These are phyloP conservation scores for Yarrowia galli DNA, from an alignment of 1,139 yeast genomes.

Conservation along the genomic window DNA sequence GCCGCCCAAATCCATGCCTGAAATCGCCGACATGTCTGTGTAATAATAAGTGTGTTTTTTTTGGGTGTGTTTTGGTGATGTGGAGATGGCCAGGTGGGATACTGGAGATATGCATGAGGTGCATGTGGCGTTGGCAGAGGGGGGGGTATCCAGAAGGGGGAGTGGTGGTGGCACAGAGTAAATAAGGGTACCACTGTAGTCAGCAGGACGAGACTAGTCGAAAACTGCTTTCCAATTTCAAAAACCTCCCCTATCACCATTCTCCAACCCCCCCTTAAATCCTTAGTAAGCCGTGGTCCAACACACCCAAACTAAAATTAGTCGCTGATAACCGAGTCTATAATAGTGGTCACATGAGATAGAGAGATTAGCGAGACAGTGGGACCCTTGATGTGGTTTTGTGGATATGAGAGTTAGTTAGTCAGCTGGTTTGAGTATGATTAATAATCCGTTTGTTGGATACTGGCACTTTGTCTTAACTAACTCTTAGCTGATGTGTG, in stretches of 20 bases:
- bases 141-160: neutral
- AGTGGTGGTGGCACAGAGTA: neutral
- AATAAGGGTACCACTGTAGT: too few relatives aligned
- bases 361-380: too few relatives aligned
- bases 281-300: neutral
- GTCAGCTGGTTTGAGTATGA: too few relatives aligned
- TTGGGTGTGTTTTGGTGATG: constrained; percentile 1
- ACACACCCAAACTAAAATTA: constrained; percentile 8
- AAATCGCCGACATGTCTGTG: constrained; percentile 41
- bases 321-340: constrained; percentile 19
- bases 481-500: too few relatives aligned
- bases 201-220: neutral
- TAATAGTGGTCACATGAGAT: constrained; percentile 8
- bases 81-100: constrained; percentile 25
- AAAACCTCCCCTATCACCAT: neutral
- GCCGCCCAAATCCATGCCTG: constrained; percentile 51
- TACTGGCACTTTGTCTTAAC: too few relatives aligned
- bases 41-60: neutral
- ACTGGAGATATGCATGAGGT: constrained; percentile 22
- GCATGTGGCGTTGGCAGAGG: constrained; percentile 6
- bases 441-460: too few relatives aligned
- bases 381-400: too few relatives aligned
- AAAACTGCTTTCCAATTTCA: neutral
- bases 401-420: neutral
- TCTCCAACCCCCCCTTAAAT: too few relatives aligned